Conservation (phyloP, 2,329 filamentous ascomycete species). For the Colletotrichum tropicicola region DNA sequence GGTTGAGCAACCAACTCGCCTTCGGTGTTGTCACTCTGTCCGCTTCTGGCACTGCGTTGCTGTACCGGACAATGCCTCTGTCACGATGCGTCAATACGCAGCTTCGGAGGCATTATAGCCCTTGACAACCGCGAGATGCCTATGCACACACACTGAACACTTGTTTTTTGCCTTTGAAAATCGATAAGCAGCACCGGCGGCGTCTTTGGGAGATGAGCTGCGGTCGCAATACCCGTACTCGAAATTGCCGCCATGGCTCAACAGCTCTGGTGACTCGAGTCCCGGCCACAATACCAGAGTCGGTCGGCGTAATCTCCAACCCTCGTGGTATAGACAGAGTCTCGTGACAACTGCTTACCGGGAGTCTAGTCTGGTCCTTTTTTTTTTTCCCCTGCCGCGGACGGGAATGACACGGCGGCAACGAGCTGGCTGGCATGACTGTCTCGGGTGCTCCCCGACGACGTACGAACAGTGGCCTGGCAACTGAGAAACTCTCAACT, state of each 20-base stretch:
- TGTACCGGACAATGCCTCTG: no score
- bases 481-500: conserved; percentile 6
- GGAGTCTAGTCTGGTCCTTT: background rate
- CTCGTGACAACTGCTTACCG: background rate
- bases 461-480: background rate
- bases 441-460: conserved; percentile 5
- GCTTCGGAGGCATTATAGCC: no score
- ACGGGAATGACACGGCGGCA: background rate
- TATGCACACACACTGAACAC: background rate
- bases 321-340: background rate
- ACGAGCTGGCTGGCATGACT: background rate
- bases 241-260: conserved; percentile 20
- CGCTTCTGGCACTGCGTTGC: background rate
- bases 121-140: conserved; percentile 3
- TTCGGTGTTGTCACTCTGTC: background rate
- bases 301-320: background rate
- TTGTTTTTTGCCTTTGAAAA: no score
- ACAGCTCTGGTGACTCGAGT: background rate
- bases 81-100: no score
- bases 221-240: conserved; percentile 8
- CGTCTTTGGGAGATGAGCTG: conserved; percentile 16
- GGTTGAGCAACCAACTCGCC: background rate
- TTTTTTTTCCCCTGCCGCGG: background rate
- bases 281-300: background rate
- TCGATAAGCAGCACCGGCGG: background rate